Percentiles rank a stretch among this genome's conserved stretches.
Conservation (phyloP, 192 early-diverging fungal species). For the Physocladia obscura region DNA sequence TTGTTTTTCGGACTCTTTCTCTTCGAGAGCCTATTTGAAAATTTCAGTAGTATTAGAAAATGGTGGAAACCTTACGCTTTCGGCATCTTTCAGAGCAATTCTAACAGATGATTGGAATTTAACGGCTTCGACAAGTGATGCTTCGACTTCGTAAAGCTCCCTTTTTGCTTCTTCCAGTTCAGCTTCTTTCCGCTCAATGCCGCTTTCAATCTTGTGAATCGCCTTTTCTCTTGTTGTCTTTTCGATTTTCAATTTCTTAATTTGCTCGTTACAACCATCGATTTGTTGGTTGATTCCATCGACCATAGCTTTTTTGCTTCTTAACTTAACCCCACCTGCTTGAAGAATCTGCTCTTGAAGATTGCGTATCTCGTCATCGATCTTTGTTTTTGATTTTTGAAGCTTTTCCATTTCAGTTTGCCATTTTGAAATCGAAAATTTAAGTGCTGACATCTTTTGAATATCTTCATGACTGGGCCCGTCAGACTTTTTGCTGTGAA, state of each 20-base stretch:
- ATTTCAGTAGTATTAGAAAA: not conserved
- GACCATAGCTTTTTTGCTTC: slow-evolving; percentile 81
- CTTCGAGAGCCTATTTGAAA: slow-evolving; percentile 56
- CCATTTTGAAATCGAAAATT: slow-evolving; percentile 10
- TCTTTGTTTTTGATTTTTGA: slow-evolving; percentile 53
- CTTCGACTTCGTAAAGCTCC: slow-evolving; percentile 62
- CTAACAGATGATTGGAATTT: slow-evolving; percentile 14
- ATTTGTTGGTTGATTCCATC: slow-evolving; percentile 80
- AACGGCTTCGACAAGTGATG: slow-evolving; percentile 51
- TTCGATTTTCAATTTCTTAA: slow-evolving; percentile 72
- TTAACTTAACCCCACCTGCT: slow-evolving; percentile 82
- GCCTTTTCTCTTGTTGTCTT: slow-evolving; percentile 77
- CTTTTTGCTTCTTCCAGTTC: slow-evolving; percentile 67
- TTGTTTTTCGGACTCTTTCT: slow-evolving; percentile 66
- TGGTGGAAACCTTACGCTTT: slow-evolving; percentile 22
- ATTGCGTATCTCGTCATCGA: slow-evolving; percentile 76
- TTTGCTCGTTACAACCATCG: slow-evolving; percentile 60
- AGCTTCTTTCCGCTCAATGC: slow-evolving; percentile 61
- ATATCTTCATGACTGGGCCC: slow-evolving; percentile 42
- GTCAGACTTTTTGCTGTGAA: slow-evolving; percentile 29
- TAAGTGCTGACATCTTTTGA: slow-evolving; percentile 46
- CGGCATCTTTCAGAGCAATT: slow-evolving; percentile 31
- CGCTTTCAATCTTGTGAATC: slow-evolving; percentile 64
- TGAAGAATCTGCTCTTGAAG: slow-evolving; percentile 90
- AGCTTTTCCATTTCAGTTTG: slow-evolving; percentile 19